These are phyloP conservation scores for Pterocarpus macrocarpus DNA, from an alignment of 306 rosid species.

Conservation along the genomic window DNA sequence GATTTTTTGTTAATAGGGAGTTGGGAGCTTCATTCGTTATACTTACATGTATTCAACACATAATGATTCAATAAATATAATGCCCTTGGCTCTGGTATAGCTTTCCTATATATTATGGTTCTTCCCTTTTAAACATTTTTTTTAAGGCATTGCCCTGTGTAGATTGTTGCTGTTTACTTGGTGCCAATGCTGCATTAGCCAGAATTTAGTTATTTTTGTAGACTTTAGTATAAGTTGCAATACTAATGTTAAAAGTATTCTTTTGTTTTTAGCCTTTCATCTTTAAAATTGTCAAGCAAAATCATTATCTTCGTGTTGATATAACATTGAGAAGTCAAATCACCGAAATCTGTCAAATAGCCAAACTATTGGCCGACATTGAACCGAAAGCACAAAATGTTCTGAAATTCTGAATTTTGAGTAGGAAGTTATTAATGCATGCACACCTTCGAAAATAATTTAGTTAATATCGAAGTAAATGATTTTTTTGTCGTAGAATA, in stretches of 20 bases:
- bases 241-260: background rate
- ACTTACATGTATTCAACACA: slow-evolving; percentile 67
- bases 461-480: too few species aligned
- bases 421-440: too few species aligned
- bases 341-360: background rate
- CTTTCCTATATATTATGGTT: background rate
- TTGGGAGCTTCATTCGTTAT: slow-evolving; percentile 62
- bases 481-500: too few species aligned
- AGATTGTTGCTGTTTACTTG: too few species aligned
- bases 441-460: too few species aligned
- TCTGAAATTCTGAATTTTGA: background rate
- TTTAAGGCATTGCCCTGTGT: too few species aligned
- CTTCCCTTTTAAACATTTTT: too few species aligned
- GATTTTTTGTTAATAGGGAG: slow-evolving; percentile 57
- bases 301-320: background rate
- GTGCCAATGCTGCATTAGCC: background rate
- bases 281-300: background rate
- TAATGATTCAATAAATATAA: slow-evolving; percentile 61
- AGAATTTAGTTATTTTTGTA: background rate
- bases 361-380: background rate
- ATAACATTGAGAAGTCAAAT: background rate
- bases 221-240: background rate
- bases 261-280: background rate
- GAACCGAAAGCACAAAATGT: background rate
- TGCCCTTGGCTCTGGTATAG: slow-evolving; percentile 50